Evolutionary conservation across 441 rosid genomes (phyloP), one percentile per base, ranked within the genome.

Genomic region (Brassica hybrid): DNA sequence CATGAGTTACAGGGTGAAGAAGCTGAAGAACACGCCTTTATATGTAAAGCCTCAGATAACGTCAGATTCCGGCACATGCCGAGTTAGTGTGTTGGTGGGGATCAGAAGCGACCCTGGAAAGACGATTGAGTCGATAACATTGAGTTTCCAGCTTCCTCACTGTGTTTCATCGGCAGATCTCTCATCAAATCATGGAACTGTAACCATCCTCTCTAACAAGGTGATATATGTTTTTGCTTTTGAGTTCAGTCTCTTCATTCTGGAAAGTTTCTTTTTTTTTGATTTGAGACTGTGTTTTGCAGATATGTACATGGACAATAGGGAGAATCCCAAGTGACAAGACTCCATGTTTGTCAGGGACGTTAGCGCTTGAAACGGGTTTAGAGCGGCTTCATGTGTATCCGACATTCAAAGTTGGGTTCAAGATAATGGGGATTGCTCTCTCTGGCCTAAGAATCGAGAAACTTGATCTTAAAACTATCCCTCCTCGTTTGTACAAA

Each of bases 1-100:
- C 83, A 91, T 95, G 98, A 91, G 90, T 85, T 95, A 95, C 91
- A 93, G 98, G 83, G 92, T 93, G 80, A 92, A 81, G 83, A 92
- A 88, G 81, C 90, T 96, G 84, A 96, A 92, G 88, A 86, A 84
- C 73, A 86, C 86, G 30, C 99, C 97, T 16, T 54, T 93, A 54
- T 96, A 96, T 65, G 89, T 96, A 38, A 96, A 92, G 87, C 99
- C 98, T 57, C 99, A 93, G 80, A 78, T 96, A 61, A 87, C 92
- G 62, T 89, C 97, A 27, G 88, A 89, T 72, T 85, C 85, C 1
- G 98, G 96, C 60, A 81, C 87, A 52, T 88, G 94, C 61, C 93
- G 91, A 27, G 34, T 93, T 54, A 92, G 89, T 60, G 83, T 92
- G 75, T 72, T 93, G 87, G 91, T 96, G 62, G 99, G 99, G 60